phyloP scores from a whole-genome alignment of 148 eudicot genomes.

The Silene latifolia region DNA sequence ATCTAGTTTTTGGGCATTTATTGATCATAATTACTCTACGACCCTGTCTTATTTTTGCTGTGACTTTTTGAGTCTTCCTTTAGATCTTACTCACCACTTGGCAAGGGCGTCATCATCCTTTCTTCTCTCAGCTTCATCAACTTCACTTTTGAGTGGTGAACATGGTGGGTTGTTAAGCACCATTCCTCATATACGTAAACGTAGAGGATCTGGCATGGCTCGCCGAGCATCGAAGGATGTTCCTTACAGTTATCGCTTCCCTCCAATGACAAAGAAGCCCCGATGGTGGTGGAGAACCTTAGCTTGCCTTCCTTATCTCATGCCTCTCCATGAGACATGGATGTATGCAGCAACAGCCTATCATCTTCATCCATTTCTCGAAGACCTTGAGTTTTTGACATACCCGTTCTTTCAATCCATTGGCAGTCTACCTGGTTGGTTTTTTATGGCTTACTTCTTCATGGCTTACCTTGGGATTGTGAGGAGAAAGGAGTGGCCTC shows the following conservation, averaged over 20 bases:
- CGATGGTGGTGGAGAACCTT: constrained; percentile 87
- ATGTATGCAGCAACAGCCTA: constrained; percentile 80
- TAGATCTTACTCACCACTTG: background rate
- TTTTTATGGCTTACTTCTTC: constrained; percentile 63
- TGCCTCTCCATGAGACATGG: constrained; percentile 87
- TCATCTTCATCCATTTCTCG: constrained; percentile 71
- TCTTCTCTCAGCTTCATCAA: constrained; percentile 42
- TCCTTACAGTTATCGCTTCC: constrained; percentile 56
- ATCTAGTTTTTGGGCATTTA: no score
- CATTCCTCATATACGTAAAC: constrained; percentile 35
- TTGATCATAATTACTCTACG: no score
- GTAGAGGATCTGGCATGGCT: constrained; percentile 2
- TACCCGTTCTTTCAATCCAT: constrained; percentile 59
- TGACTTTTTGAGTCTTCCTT: background rate
- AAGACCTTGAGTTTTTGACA: constrained; percentile 57
- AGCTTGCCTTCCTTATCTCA: constrained; percentile 78
- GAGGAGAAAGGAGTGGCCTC: constrained; percentile 88
- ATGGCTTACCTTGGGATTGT: constrained; percentile 70
- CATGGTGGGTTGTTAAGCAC: constrained; percentile 30
- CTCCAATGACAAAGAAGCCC: constrained; percentile 70
- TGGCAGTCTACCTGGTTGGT: constrained; percentile 65
- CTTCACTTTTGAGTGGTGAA: constrained; percentile 43
- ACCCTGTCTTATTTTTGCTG: background rate
- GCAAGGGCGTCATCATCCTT: constrained; percentile 32
- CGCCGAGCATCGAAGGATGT: constrained; percentile 63